Base-by-base conservation (phyloP, 192 early-diverging fungal species). In the Rhizophagus sp. region DNA sequence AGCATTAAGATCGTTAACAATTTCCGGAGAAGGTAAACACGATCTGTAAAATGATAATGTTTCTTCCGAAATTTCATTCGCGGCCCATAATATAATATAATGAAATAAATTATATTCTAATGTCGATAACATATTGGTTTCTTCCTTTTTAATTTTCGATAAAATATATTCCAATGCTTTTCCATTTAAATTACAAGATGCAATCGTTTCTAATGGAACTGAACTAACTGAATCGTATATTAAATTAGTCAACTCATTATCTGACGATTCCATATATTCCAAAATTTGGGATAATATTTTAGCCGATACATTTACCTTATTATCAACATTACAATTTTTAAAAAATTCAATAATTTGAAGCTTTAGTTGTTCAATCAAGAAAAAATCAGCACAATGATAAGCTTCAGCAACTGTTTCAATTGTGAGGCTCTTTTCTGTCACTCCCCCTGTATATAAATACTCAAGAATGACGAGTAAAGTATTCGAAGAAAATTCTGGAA, bases 1-100 rank as follows among this genome's bases (percentile, higher is more conserved):
- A 13, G 24, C 17, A 19, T 17, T n/a, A 39, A 47, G 15, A 24
- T 25, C 3, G 19, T 49, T 25, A 73, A 73, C 30, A 49, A 39
- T 47, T 25, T 73, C 47, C 15, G n/a, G 8, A n/a, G 44, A 47
- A 2, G 71, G 71, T 15, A 73, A 49, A 44, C 30, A 49, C 1
- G 34, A 25, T 19, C 22, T 27, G 15, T 47, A 73, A 47, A 49
- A 36, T 49, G 17, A 47, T 27, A 73, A 41, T 1, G 71, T 47
- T 0, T 73, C 24, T 25, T 25, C 30, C 8, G 71, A 73, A 7
- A 73, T 49, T 24, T 8, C 6, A 25, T 22, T 47, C 0, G 71
- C 71, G 4, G 34, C 22, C 71, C 71, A 73, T 39, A 73, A 73
- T 25, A 73, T 25, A 0, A 50, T 27, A 49, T 73, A 73, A 36